Percentiles rank a stretch among this genome's conserved stretches.
phyloP scores from a whole-genome alignment of 441 rosid species.

The Corymbia citriodora region DNA sequence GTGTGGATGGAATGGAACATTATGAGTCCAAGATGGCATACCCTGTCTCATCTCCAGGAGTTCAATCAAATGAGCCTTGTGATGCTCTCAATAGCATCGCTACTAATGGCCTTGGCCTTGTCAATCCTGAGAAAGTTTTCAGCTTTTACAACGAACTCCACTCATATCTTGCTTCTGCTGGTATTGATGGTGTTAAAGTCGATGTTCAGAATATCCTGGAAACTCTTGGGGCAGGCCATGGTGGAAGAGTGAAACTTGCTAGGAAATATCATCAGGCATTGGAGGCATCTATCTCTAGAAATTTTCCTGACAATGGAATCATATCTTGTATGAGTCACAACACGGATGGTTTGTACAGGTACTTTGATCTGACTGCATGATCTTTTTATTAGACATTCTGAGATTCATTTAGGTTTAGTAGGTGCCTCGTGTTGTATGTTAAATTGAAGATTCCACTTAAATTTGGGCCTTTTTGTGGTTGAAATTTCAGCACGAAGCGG shows the following conservation, averaged over 20 bases:
- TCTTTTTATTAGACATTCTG: neutral
- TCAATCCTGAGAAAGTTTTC: conserved; percentile 50
- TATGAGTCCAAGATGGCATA: conserved; percentile 44
- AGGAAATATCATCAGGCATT: conserved; percentile 59
- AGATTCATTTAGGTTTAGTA: neutral
- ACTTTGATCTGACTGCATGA: neutral
- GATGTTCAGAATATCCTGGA: conserved; percentile 70
- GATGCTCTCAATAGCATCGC: conserved; percentile 32
- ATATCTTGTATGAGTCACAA: conserved; percentile 68
- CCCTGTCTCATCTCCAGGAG: conserved; percentile 56
- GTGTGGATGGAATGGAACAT: conserved; percentile 41
- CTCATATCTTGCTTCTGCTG: conserved; percentile 58
- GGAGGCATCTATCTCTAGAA: conserved; percentile 59
- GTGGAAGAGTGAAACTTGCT: conserved; percentile 65
- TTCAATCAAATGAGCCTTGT: conserved; percentile 38
- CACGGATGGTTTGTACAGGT: conserved; percentile 68
- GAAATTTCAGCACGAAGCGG: conserved; percentile 36
- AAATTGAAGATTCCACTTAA: neutral
- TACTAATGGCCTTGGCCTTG: conserved; percentile 55
- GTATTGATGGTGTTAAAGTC: conserved; percentile 62
- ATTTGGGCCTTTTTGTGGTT: neutral
- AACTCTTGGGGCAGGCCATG: conserved; percentile 61
- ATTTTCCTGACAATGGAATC: conserved; percentile 48
- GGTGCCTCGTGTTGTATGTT: neutral
- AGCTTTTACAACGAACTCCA: conserved; percentile 56